A percentile compares a stretch with the other conserved stretches of the same genome.
These are phyloP conservation scores for Fusarium cicatricum DNA, from an alignment of 2,329 filamentous ascomycete genomes.

Conservation along the genomic window DNA sequence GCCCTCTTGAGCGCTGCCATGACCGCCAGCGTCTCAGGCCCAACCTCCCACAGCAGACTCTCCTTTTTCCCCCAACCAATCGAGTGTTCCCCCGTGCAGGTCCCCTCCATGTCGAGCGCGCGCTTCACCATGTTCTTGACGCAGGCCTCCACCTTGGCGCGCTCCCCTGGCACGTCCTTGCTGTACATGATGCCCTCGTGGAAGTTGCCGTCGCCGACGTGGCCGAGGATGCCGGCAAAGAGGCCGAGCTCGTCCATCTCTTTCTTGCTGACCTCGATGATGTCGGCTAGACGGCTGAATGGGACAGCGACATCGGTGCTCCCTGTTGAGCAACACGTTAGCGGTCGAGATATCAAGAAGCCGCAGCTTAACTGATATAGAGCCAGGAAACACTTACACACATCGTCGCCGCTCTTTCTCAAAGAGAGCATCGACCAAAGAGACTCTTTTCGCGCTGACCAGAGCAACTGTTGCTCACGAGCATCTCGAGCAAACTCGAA, in stretches of 20 bases:
- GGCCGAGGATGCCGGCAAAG: constrained; percentile 87
- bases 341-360: not conserved
- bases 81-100: constrained; percentile 88
- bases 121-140: constrained; percentile 90
- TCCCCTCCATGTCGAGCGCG: constrained; percentile 94
- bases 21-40: constrained; percentile 79
- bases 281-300: constrained; percentile 76
- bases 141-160: constrained; percentile 78
- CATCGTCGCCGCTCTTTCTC: constrained; percentile 72
- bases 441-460: constrained; percentile 83
- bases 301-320: constrained; percentile 87
- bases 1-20: constrained; percentile 87
- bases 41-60: constrained; percentile 80
- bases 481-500: constrained; percentile 81
- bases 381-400: constrained; percentile 53
- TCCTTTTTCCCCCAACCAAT: constrained; percentile 88
- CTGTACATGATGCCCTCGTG: constrained; percentile 93
- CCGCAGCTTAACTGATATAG: not conserved
- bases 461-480: constrained; percentile 77
- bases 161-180: constrained; percentile 71
- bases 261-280: constrained; percentile 84
- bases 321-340: constrained; percentile 53
- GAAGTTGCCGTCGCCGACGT: constrained; percentile 95
- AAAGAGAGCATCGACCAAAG: constrained; percentile 85
- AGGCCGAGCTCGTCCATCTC: constrained; percentile 87